Evolutionary conservation across 768 basidiomycete species (phyloP).

Genomic region (Roridomyces roridus): DNA sequence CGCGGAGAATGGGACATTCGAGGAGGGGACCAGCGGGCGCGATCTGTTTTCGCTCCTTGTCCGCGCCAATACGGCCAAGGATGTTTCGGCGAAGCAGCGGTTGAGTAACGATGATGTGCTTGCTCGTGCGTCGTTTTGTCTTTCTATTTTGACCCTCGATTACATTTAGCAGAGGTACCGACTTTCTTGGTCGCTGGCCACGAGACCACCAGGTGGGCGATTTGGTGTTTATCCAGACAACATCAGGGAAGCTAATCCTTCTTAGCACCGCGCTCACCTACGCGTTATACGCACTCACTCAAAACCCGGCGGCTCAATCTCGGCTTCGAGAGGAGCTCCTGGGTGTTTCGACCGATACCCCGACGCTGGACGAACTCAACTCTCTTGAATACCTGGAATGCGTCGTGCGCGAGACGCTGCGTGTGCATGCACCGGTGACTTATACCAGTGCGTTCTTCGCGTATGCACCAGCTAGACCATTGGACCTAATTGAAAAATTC

Average conservation of each 20-base stretch:
- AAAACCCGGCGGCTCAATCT: not conserved
- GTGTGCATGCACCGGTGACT: not conserved
- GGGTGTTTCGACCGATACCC: not conserved
- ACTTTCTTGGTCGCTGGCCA: conserved; percentile 68
- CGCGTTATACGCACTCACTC: conserved; percentile 6
- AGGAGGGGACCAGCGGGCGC: conserved; percentile 39
- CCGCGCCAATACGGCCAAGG: conserved; percentile 67
- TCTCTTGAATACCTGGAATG: conserved; percentile 49
- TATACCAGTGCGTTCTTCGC: not conserved
- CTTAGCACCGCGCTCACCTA: conserved; percentile 8
- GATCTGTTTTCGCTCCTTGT: conserved; percentile 68
- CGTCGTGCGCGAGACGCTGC: conserved; percentile 12
- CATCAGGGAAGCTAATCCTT: too few species aligned
- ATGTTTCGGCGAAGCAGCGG: conserved; percentile 57
- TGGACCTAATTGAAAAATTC: not conserved
- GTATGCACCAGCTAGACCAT: too few species aligned
- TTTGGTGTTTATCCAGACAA: too few species aligned
- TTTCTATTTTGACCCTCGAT: not conserved
- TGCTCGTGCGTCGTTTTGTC: conserved; percentile 42
- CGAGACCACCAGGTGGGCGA: conserved; percentile 56
- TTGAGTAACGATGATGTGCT: conserved; percentile 69
- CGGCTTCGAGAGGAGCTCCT: conserved; percentile 8
- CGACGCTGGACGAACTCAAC: conserved; percentile 16
- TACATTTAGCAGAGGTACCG: conserved; percentile 52
- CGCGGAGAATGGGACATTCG: conserved; percentile 32